Evolutionary conservation across 352 stramenopile genomes (phyloP), one percentile per base, ranked within the genome.

Genomic region (Hyphochytrium catenoides): DNA sequence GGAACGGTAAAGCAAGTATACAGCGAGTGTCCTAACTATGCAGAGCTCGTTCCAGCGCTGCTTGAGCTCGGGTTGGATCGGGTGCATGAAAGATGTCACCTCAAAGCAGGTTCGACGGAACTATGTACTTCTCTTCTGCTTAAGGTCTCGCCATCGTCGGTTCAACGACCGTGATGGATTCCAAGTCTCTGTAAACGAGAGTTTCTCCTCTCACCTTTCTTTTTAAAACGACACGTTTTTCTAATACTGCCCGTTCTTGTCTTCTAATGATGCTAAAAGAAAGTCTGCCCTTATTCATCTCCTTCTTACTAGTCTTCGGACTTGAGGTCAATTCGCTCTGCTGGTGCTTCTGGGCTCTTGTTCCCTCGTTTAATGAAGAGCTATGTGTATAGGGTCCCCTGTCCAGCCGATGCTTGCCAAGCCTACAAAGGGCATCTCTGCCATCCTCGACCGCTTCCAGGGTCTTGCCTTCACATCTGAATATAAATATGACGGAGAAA

Each of bases 401-500:
- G 86, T 99, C 20, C 83, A 77, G 20, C 93, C 93, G 5, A 99
- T 99, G 93, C 62, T 98, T 4, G 91, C 93, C 25, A 95, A 96
- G 36, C 90, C 93, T 0, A 92, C 82, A 1, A 98, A 98, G 49
- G 67, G 71, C 23, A 78, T 81, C 36, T 68, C 72, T 15, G 94
- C 97, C 62, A 90, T 99, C 7, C 75, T 97, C 28, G 89, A 95
- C 39, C 74, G 91, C 5, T 82, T 98, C 35, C 66, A 93, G 48
- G 85, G 79, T 19, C 68, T 78, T 50, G 58, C 67, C 22, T 96
- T 99, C 52, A 97, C 88, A 3, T 98, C 84, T 50, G 92, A 99
- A 54, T 98, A 93, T 74, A 99, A 99, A 59, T 99, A 99, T 54
- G 91, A 99, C 50, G 93, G 91, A 22, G 91, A 99, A 54, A 66